phyloP scores from a whole-genome alignment of 75 land plant genomes.

The Selaginella tamariscina region DNA sequence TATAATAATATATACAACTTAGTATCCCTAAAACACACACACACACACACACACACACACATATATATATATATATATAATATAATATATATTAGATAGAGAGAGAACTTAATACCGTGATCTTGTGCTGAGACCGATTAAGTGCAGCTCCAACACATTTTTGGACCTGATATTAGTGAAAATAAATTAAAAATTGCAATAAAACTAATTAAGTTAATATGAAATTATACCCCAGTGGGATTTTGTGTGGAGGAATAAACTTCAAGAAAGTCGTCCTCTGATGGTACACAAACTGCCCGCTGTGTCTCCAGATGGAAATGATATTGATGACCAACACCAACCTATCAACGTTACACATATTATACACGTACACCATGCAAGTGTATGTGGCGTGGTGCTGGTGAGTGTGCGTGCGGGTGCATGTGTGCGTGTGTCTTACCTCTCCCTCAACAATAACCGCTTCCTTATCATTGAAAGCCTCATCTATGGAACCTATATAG shows the following conservation, averaged over 20 bases:
- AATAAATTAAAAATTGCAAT: neutral
- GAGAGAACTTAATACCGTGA: slow-evolving; percentile 16
- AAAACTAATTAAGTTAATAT: no score
- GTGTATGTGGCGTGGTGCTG: no score
- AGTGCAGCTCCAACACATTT: slow-evolving; percentile 32
- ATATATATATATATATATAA: neutral
- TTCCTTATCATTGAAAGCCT: slow-evolving; percentile 17
- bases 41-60: no score
- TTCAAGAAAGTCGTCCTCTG: slow-evolving; percentile 23
- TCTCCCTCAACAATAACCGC: slow-evolving; percentile 21
- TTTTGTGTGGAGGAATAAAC: slow-evolving; percentile 35
- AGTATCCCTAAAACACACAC: neutral
- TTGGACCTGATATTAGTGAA: slow-evolving; percentile 21
- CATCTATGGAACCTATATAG: slow-evolving; percentile 15
- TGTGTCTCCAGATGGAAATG: slow-evolving; percentile 36
- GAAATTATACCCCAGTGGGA: slow-evolving; percentile 24
- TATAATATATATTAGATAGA: neutral
- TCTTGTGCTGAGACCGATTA: slow-evolving; percentile 33
- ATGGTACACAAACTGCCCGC: slow-evolving; percentile 27
- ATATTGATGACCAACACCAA: slow-evolving; percentile 28
- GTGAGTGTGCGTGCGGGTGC: no score
- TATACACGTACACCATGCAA: no score
- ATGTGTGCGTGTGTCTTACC: no score
- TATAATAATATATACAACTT: neutral
- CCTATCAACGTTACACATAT: slow-evolving; percentile 12